phyloP scores from a whole-genome alignment of 257 asterid genomes.

The Solanum peruvianum region DNA sequence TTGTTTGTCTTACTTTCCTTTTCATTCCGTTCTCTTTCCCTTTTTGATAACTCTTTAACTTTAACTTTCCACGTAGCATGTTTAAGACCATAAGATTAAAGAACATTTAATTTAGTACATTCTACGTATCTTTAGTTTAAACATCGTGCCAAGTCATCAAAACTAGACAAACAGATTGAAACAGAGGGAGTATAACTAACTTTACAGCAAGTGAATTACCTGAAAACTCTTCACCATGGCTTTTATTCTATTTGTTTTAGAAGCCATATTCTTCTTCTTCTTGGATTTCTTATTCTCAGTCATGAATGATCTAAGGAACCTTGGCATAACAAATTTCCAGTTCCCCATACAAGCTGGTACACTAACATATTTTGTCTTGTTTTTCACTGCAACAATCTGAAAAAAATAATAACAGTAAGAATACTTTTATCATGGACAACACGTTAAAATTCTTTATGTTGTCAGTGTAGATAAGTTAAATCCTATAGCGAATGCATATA shows the following conservation, averaged over 20 bases:
- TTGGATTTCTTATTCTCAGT: background rate
- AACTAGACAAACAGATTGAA: background rate
- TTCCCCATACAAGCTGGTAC: slow-evolving; percentile 27
- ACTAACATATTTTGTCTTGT: slow-evolving; percentile 3
- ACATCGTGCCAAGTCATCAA: background rate
- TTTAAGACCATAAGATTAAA: background rate
- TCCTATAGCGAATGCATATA: background rate
- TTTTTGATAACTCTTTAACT: background rate
- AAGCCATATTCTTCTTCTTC: slow-evolving; percentile 1
- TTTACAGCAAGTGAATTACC: background rate
- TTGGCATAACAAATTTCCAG: slow-evolving; percentile 26
- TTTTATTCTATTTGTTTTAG: slow-evolving; percentile 8
- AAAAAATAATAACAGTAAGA: background rate
- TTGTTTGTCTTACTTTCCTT: background rate
- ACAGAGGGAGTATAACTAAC: background rate
- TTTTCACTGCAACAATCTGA: slow-evolving; percentile 12
- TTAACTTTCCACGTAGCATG: background rate
- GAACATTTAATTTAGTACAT: background rate
- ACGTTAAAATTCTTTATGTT: background rate
- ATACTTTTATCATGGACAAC: background rate
- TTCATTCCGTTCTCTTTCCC: background rate
- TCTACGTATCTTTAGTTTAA: background rate
- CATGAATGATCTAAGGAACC: slow-evolving; percentile 13
- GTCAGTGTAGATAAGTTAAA: background rate
- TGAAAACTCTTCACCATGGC: slow-evolving; percentile 10